These are phyloP conservation scores for Fusarium transvaalense DNA, from an alignment of 2,329 filamentous ascomycete species.

Conservation along the genomic window DNA sequence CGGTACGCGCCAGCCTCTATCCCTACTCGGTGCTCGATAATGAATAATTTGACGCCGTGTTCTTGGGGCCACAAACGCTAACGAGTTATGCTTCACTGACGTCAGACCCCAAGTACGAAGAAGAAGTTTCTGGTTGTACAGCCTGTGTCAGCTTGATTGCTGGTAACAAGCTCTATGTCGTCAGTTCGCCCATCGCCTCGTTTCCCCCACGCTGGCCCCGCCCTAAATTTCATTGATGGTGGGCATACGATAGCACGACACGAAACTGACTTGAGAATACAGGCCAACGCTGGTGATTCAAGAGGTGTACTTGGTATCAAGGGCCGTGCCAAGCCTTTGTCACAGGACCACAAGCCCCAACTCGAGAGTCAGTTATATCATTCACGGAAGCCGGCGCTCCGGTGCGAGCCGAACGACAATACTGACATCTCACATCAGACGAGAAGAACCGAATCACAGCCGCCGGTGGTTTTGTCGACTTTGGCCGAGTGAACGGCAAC, in stretches of 20 bases:
- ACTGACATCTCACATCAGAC: constrained; percentile 63
- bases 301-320: constrained; percentile 96
- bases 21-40: constrained; percentile 15
- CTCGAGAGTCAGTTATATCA: constrained; percentile 81
- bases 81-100: constrained; percentile 23
- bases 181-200: constrained; percentile 65
- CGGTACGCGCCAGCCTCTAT: constrained; percentile 68
- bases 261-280: constrained; percentile 37
- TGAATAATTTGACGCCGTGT: not conserved
- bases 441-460: constrained; percentile 97
- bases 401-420: constrained; percentile 32
- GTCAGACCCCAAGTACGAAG: constrained; percentile 93
- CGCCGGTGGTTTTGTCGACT: constrained; percentile 97
- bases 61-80: constrained; percentile 22
- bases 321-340: constrained; percentile 95
- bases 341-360: constrained; percentile 99
- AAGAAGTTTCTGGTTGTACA: constrained; percentile 98
- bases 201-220: constrained; percentile 28
- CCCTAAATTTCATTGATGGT: constrained; percentile 32
- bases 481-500: constrained; percentile 98
- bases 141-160: constrained; percentile 92
- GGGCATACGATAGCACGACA: constrained; percentile 22
- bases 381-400: constrained; percentile 5
- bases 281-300: constrained; percentile 98
- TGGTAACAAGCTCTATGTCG: constrained; percentile 92